phyloP scores from a whole-genome alignment of 108 stramenopile genomes.

The Stephanodiscus minutulus region DNA sequence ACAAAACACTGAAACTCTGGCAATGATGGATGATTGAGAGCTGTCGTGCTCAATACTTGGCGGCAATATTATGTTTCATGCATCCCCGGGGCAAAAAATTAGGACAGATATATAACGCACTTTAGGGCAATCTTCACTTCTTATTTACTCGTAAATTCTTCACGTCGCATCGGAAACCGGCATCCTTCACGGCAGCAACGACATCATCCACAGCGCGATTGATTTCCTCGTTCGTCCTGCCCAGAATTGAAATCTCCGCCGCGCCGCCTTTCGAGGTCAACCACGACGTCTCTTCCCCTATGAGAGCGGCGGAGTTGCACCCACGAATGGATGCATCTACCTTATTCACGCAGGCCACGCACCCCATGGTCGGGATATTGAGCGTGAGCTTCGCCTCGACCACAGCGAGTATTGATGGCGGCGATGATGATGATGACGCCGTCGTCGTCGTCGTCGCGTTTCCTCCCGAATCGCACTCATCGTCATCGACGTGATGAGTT shows the following conservation, averaged over 20 bases:
- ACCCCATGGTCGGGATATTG: conserved; percentile 83
- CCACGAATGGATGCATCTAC: conserved; percentile 62
- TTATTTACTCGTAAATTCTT: conserved; percentile 18
- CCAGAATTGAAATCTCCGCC: conserved; percentile 37
- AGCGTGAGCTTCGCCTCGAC: conserved; percentile 44
- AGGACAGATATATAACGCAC: background rate
- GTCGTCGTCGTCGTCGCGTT: background rate
- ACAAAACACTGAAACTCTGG: conserved; percentile 91
- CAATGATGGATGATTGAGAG: conserved; percentile 34
- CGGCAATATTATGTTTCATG: background rate
- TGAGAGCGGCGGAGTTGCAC: conserved; percentile 31
- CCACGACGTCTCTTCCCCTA: conserved; percentile 57
- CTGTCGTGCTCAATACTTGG: background rate
- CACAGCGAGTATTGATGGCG: background rate
- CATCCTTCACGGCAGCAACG: conserved; percentile 36
- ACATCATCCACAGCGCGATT: conserved; percentile 28
- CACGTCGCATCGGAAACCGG: conserved; percentile 44
- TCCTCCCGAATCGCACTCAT: background rate
- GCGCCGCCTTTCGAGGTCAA: conserved; percentile 58
- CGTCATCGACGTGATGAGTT: background rate
- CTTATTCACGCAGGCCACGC: conserved; percentile 85
- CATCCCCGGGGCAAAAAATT: background rate
- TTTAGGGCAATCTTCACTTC: background rate
- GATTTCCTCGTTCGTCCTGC: conserved; percentile 35
- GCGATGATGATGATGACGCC: too few species aligned